phyloP scores from a whole-genome alignment of 306 rosid species.

The Calophaca sinica region DNA sequence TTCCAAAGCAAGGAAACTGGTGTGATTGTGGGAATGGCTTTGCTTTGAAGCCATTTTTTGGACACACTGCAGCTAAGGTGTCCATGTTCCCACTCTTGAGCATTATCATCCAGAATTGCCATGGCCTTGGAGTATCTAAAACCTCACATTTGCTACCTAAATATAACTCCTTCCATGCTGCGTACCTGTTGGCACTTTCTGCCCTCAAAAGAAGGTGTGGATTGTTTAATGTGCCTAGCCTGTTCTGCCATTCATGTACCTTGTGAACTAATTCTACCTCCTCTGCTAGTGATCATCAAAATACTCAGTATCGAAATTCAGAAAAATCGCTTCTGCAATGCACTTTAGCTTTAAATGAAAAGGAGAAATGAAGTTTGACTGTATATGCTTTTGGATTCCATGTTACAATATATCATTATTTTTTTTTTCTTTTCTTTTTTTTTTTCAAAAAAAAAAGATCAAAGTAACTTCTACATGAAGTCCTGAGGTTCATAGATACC shows the following conservation, averaged over 20 bases:
- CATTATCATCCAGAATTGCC: constrained; percentile 91
- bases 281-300: constrained; percentile 27
- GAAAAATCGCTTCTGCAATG: no score
- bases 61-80: constrained; percentile 62
- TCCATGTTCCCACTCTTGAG: constrained; percentile 64
- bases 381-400: no score
- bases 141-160: constrained; percentile 58
- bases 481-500: not conserved
- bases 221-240: not conserved
- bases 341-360: no score
- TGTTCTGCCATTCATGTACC: constrained; percentile 51
- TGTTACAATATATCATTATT: no score
- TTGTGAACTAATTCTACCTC: constrained; percentile 30
- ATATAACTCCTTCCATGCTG: constrained; percentile 56
- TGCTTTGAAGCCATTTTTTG: constrained; percentile 56
- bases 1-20: constrained; percentile 70
- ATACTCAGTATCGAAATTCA: no score
- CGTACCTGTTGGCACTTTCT: constrained; percentile 39
- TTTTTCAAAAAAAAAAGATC: no score
- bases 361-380: no score
- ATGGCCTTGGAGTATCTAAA: constrained; percentile 56
- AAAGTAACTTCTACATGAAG: no score
- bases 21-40: constrained; percentile 52
- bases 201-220: no score
- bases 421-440: no score